These are phyloP conservation scores for Cornus florida DNA, from an alignment of 148 eudicot genomes.

Conservation along the genomic window DNA sequence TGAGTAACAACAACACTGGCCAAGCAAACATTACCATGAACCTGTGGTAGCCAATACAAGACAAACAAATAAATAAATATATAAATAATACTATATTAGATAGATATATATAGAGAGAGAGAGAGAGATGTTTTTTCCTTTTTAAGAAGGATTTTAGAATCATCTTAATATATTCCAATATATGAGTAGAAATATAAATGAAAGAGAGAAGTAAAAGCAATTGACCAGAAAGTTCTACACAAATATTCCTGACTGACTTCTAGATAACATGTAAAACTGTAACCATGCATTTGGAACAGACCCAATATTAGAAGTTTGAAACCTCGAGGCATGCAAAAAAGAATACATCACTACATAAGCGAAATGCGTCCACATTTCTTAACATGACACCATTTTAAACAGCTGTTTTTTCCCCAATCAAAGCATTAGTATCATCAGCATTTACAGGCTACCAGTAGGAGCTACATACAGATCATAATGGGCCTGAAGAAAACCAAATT, in stretches of 20 bases:
- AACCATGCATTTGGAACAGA: background rate
- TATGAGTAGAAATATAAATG: background rate
- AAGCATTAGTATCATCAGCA: no score
- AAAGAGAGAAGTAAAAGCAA: background rate
- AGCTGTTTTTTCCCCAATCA: no score
- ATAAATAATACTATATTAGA: no score
- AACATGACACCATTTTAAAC: no score
- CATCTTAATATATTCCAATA: no score
- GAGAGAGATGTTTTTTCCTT: no score
- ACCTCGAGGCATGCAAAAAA: background rate
- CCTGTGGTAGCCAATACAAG: constrained; percentile 44
- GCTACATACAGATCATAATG: no score
- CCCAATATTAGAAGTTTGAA: background rate
- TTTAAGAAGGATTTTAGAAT: no score
- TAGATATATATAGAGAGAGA: no score
- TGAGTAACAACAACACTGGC: constrained; percentile 92
- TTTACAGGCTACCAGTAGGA: no score
- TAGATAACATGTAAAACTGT: background rate
- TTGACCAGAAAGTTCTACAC: background rate
- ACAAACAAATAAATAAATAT: background rate
- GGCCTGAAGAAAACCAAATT: no score
- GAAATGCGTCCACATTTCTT: no score
- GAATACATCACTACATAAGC: background rate
- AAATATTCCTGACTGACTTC: background rate
- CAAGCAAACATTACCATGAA: constrained; percentile 96